Evolutionary conservation across 305 asterid genomes (phyloP), one percentile per base, ranked within the genome.

Genomic region (Petunia hybrid): DNA sequence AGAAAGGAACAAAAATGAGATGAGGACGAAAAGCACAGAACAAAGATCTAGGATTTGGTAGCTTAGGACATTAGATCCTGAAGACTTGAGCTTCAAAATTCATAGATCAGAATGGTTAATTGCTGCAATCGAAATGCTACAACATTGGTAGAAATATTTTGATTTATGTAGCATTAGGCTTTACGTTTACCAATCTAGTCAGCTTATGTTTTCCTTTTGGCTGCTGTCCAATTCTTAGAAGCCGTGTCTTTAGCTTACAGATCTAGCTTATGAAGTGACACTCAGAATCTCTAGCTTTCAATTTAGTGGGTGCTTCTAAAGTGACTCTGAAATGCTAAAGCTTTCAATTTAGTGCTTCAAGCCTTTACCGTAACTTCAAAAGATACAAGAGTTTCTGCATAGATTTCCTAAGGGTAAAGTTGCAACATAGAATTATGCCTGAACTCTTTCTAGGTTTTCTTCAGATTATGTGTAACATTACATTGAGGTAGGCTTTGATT

Each of bases 31-130:
- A 51, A 7, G 63, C 35, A 73, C 4, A 41, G 13, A 51, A 73
- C 45, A 51, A 73, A 73, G 78, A 73, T 35, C 39, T 12, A 73
- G 78, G 45, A 73, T 73, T 73, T 73, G 62, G 78, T 51, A 73
- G 42, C 78, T 73, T 51, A 73, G 51, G 62, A 12, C 22, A 71
- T 53, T 66, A 70, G 60, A 48, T 46, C 77, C 9, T 31, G 77
- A 60, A 31, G 36, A 73, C 51, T 12, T 73, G 62, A 35, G 14
- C 57, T 51, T 31, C 42, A 2, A 71, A 71, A 48, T 31, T 48
- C 31, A 46, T 35, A 46, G 42, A 71, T 71, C 60, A 48, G 77
- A 31, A 71, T 46, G 31, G 35, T 5, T 46, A 46, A 71, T 40
- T 46, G 77, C 77, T 71, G 61, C 77, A 9, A 10, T 51, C 48